Evolutionary conservation across 192 early-diverging fungal genomes (phyloP), one percentile per base, ranked within the genome.

Genomic region (Umbelopsis vinacea): DNA sequence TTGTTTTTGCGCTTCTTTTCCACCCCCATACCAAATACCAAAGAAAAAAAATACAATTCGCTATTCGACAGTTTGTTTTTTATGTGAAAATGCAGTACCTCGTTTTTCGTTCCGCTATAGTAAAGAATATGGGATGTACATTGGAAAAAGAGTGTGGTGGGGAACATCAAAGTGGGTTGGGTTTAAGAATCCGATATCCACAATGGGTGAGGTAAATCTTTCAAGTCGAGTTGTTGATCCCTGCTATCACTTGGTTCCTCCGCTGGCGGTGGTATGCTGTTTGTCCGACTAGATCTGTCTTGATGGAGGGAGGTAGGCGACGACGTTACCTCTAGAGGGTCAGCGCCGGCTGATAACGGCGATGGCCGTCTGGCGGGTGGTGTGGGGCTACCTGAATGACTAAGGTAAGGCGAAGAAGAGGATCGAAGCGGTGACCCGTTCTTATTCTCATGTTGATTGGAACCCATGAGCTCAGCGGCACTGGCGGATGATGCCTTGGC

Each of bases 91-190:
- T 21, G 15, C 2, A 50, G 48, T n/a, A 21, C 48, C n/a, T 50
- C 48, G 15, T 6, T 50, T 48, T 50, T 17, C 15, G 48, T 54
- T 54, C 26, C 12, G 53, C 19, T 7, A 29, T 37, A 63, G 57
- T 63, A 63, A 63, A 29, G 33, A 37, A 63, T 63, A 63, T 63
- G 57, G 15, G 29, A 37, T 63, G 33, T 63, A 63, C 57, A 63
- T 29, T 29, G 23, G 26, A 37, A 37, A 8, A 29, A 37, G n/a
- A 37, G 17, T 22, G 57, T 22, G 14, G 33, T 2, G 11, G 6
- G 55, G 26, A 1, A 43, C 40, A 43, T 43, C 40, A 43, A 43
- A 12, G 40, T 6, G 11, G 40, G 8, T 1, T 0, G 15, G 17
- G 7, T 50, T 63, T 63, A 43, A 43, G 57, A 10, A 63, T 63